These are phyloP conservation scores for Vitis rupestris DNA, from an alignment of 164 flowering plant species.

Conservation along the genomic window DNA sequence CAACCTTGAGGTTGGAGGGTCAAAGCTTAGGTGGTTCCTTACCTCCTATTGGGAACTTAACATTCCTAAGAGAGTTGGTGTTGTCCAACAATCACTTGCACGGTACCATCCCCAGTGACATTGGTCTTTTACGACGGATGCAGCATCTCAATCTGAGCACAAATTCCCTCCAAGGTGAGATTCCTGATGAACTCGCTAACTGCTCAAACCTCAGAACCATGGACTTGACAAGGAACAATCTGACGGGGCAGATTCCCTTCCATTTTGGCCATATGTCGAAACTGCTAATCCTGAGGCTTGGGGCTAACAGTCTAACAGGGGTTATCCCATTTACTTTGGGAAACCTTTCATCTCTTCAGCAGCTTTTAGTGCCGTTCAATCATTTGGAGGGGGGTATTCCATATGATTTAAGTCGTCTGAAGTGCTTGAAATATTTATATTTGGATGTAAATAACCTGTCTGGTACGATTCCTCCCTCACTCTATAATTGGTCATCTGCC, in stretches of 20 bases:
- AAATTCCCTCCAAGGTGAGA: conserved; percentile 14
- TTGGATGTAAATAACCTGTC: conserved; percentile 5
- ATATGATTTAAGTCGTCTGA: conserved; percentile 5
- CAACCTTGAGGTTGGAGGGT: not conserved
- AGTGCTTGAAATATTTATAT: conserved; percentile 1
- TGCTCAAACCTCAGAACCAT: not conserved
- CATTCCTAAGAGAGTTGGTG: conserved; percentile 4
- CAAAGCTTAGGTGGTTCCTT: not conserved
- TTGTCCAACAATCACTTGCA: conserved; percentile 7
- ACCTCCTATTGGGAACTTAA: conserved; percentile 22
- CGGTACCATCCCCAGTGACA: conserved; percentile 16
- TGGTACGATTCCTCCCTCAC: conserved; percentile 25
- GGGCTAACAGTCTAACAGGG: conserved; percentile 9
- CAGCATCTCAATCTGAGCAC: not conserved
- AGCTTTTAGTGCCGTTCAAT: not conserved
- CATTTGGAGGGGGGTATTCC: conserved; percentile 22
- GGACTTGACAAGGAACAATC: not conserved
- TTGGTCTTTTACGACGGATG: conserved; percentile 15
- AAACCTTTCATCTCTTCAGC: conserved; percentile 10
- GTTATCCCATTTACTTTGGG: conserved; percentile 16
- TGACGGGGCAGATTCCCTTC: conserved; percentile 4
- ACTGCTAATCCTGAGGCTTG: not conserved
- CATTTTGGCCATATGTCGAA: conserved; percentile 2
- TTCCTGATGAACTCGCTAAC: conserved; percentile 11
- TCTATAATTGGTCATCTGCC: conserved; percentile 27